Percentiles rank a stretch among this genome's conserved stretches.
Evolutionary conservation across 2,329 filamentous ascomycete species (phyloP).

Genomic region (Aplosporella prunicola): DNA sequence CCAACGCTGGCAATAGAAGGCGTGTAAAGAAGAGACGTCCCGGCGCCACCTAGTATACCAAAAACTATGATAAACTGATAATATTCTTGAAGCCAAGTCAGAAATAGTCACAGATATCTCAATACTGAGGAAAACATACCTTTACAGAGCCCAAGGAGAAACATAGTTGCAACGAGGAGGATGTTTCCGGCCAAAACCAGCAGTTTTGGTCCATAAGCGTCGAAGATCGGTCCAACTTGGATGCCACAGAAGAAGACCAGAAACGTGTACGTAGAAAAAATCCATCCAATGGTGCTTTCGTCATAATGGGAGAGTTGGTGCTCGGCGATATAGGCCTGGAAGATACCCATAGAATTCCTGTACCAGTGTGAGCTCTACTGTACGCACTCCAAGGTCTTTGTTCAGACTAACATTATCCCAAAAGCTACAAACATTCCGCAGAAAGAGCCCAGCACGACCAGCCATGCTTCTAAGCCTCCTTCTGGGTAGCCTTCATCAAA

Average conservation of each 20-base stretch:
- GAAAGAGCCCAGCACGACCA: slow-evolving; percentile 70
- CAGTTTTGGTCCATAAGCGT: slow-evolving; percentile 66
- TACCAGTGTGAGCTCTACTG: slow-evolving; percentile 8
- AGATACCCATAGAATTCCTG: slow-evolving; percentile 51
- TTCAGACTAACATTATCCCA: slow-evolving; percentile 53
- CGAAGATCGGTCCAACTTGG: slow-evolving; percentile 73
- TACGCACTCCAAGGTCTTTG: slow-evolving; percentile 42
- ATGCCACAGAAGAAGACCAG: slow-evolving; percentile 71
- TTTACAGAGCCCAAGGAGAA: slow-evolving; percentile 59
- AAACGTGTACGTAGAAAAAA: slow-evolving; percentile 70
- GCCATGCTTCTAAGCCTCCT: slow-evolving; percentile 65
- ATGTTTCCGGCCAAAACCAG: slow-evolving; percentile 57
- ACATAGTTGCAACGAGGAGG: slow-evolving; percentile 48
- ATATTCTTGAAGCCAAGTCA: slow-evolving; percentile 34
- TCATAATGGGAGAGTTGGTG: slow-evolving; percentile 58
- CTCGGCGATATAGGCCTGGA: slow-evolving; percentile 62
- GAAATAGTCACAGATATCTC: slow-evolving; percentile 1
- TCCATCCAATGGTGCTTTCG: slow-evolving; percentile 64
- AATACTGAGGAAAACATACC: too few species aligned
- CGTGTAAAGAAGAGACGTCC: slow-evolving; percentile 71
- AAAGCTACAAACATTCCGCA: slow-evolving; percentile 61
- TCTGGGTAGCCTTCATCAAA: too few species aligned
- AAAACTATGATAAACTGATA: slow-evolving; percentile 75
- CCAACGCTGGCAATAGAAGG: slow-evolving; percentile 70
- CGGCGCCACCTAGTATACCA: slow-evolving; percentile 59